phyloP scores from a whole-genome alignment of 2,329 filamentous ascomycete species.

The Ascochyta clinopodiicola region DNA sequence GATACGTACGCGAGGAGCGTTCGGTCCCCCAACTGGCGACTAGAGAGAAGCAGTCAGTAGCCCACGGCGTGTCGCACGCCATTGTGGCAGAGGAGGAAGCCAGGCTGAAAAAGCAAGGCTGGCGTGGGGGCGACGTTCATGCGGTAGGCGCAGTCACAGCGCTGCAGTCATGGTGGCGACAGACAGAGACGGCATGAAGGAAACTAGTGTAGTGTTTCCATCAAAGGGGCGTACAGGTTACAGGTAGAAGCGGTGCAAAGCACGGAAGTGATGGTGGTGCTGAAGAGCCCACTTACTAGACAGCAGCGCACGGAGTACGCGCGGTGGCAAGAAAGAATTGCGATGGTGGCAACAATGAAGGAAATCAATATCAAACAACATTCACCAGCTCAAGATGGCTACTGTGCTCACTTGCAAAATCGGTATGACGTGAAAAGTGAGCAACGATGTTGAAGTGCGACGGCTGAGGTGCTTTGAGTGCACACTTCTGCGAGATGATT shows the following conservation, averaged over 20 bases:
- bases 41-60: not conserved
- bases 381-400: not conserved
- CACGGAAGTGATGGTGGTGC: not conserved
- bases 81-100: not conserved
- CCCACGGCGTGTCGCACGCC: slow-evolving; percentile 1
- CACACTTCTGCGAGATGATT: not conserved
- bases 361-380: not conserved
- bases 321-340: not conserved
- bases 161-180: slow-evolving; percentile 14
- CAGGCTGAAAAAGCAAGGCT: slow-evolving; percentile 21
- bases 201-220: not conserved
- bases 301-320: not conserved
- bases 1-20: not conserved
- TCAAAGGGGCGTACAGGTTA: not conserved
- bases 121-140: slow-evolving; percentile 20
- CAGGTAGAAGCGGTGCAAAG: not conserved
- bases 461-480: not conserved
- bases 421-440: not conserved
- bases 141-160: slow-evolving; percentile 23
- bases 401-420: not conserved
- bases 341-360: not conserved
- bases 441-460: not conserved
- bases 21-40: not conserved
- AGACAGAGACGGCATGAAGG: not conserved
- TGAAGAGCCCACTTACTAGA: not conserved